Evolutionary conservation across 2,329 filamentous ascomycete genomes (phyloP).

Genomic region (Clonostachys byssicola): DNA sequence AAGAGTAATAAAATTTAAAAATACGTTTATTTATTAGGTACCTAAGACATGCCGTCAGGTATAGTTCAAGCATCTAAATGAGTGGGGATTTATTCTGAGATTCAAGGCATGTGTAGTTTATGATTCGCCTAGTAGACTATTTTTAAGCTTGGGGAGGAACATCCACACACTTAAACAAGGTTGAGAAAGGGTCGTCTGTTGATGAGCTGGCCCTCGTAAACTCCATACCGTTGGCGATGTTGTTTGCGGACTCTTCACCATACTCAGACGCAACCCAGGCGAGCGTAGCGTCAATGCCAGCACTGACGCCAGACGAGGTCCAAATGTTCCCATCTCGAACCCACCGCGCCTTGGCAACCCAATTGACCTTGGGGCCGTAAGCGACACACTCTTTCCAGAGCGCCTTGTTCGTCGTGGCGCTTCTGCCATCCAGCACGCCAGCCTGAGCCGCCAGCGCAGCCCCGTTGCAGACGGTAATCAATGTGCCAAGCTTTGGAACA

Average conservation of each 20-base stretch:
- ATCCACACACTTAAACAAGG: neutral
- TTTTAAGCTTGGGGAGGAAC: neutral
- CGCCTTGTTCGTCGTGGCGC: constrained; percentile 62
- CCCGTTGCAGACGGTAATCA: constrained; percentile 64
- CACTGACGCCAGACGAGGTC: constrained; percentile 52
- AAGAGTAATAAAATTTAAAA: no score
- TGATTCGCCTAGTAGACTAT: no score
- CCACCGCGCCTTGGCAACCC: constrained; percentile 52
- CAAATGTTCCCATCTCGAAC: constrained; percentile 53
- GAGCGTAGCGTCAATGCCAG: constrained; percentile 57
- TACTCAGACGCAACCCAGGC: constrained; percentile 51
- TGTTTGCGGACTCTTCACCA: constrained; percentile 31
- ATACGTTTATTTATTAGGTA: no score
- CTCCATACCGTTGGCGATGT: constrained; percentile 4
- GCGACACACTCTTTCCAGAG: constrained; percentile 40
- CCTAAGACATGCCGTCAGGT: no score
- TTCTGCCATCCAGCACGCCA: constrained; percentile 52
- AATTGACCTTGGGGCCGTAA: constrained; percentile 42
- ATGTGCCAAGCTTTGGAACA: constrained; percentile 41
- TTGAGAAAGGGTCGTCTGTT: constrained; percentile 7
- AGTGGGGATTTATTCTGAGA: no score
- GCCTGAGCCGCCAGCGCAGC: constrained; percentile 49
- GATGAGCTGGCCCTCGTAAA: constrained; percentile 3
- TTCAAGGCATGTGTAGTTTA: no score
- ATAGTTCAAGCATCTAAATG: no score